phyloP scores from a whole-genome alignment of 1,284 basidiomycete species.

The Cryptococcus sp. region DNA sequence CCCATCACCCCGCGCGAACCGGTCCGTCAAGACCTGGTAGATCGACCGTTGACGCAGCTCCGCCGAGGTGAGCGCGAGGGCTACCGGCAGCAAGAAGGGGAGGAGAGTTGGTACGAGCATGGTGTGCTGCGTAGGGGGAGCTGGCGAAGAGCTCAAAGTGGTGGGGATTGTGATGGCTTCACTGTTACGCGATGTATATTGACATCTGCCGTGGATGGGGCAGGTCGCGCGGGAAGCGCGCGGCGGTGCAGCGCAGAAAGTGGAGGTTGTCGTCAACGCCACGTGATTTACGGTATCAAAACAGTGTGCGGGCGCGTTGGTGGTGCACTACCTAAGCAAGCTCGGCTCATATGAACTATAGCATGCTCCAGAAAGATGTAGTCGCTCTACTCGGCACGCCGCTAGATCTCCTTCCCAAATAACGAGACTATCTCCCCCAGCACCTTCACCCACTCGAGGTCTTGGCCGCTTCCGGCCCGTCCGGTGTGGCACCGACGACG shows the following conservation, averaged over 20 bases:
- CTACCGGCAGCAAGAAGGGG: conserved; percentile 2
- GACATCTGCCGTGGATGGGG: no score
- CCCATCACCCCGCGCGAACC: conserved; percentile 41
- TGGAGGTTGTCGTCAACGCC: no score
- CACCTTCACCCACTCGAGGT: conserved; percentile 6
- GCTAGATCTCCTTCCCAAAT: conserved; percentile 12
- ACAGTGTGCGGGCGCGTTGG: background rate
- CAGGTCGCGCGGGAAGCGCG: no score
- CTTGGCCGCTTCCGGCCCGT: conserved; percentile 3
- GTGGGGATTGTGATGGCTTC: no score
- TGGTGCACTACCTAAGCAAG: no score
- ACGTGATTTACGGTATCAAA: no score
- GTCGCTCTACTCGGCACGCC: background rate
- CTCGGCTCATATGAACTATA: no score
- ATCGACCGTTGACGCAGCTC: conserved; percentile 44
- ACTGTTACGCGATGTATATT: no score
- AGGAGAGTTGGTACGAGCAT: conserved; percentile 4
- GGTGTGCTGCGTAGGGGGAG: background rate
- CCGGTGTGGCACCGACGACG: conserved; percentile 11
- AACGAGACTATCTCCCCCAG: conserved; percentile 7
- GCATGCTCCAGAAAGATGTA: background rate
- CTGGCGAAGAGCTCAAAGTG: no score
- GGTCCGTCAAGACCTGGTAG: conserved; percentile 50
- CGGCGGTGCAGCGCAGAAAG: no score
- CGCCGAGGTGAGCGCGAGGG: conserved; percentile 22